Conservation (phyloP, 306 rosid genomes). For the Pterocarpus santalinus region DNA sequence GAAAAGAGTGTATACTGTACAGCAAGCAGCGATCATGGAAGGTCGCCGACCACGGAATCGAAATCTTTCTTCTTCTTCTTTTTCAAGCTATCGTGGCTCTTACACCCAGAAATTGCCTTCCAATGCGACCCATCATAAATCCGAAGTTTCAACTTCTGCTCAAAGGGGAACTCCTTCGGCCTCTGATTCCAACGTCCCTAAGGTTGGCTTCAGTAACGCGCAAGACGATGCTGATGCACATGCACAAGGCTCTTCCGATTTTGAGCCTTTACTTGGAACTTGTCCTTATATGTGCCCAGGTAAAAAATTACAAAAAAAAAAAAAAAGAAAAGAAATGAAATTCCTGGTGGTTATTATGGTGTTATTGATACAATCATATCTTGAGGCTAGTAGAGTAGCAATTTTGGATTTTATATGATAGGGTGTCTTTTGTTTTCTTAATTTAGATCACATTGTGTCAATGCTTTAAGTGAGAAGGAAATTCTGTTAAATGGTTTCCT, state of each 20-base stretch:
- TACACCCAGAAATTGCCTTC: slow-evolving; percentile 25
- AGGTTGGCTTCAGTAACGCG: not conserved
- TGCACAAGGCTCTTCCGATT: slow-evolving; percentile 42
- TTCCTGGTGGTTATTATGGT: not conserved
- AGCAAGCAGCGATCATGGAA: slow-evolving; percentile 46
- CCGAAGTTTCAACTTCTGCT: slow-evolving; percentile 38
- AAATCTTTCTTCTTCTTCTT: slow-evolving; percentile 42
- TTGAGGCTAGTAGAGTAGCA: slow-evolving; percentile 4
- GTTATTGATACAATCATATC: not conserved
- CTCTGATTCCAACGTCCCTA: slow-evolving; percentile 17
- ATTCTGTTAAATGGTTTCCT: too few species aligned
- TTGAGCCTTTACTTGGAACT: slow-evolving; percentile 61
- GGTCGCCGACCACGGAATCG: slow-evolving; percentile 43
- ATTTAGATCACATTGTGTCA: too few species aligned
- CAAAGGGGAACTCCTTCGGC: slow-evolving; percentile 40
- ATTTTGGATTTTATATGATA: too few species aligned
- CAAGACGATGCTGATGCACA: slow-evolving; percentile 22
- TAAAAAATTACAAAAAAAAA: slow-evolving; percentile 27
- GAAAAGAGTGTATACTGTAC: not conserved
- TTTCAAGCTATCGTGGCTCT: not conserved
- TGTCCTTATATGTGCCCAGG: slow-evolving; percentile 96
- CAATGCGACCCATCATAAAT: slow-evolving; percentile 37
- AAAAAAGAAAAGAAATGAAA: not conserved
- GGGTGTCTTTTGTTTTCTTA: not conserved
- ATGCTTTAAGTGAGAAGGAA: too few species aligned